Evolutionary conservation across 306 rosid genomes (phyloP), one percentile per base, ranked within the genome.

Genomic region (Bauhinia variegata): DNA sequence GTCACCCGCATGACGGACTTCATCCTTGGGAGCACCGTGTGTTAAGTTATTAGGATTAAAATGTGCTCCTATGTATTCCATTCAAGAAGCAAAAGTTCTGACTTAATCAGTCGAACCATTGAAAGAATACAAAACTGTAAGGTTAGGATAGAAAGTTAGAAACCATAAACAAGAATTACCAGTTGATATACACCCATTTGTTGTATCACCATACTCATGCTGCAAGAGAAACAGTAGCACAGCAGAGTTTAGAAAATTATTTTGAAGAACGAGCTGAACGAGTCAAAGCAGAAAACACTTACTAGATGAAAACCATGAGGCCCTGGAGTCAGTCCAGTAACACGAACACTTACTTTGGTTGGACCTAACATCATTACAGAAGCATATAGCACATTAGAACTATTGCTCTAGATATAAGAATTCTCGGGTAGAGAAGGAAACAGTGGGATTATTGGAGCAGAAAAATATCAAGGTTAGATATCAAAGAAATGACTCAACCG

Each of bases 1-100:
- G 92, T 91, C 97, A 79, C 96, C 98, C 96, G 98, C 98, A 89
- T 92, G 98, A 60, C 98, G 96, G 69, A 82, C n/a, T 79, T 87
- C 88, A 74, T 89, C 95, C 62, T 75, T 89, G 68, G 96, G 98
- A 85, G 96, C 96, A 65, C 98, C 98, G 23, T 92, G 98, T 56
- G 96, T 89, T 70, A 73, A 1, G 0, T 64, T 63, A 8, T 84
- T 69, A 13, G 98, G 98, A 75, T 92, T 92, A 76, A 92, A 89
- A 84, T 89, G 98, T 47, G 98, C 50, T 86, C 98, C 98, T 92
- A 53, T 13, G 60, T 54, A 80, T 37, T 31, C 12, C 42, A 65
- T 19, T 39, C 65, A 63, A 71, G 46, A 65, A 63, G 19, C 60
- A 77, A 37, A 17, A 70, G 28, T 32, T 19, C 2, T 44, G 48